A percentile compares a stretch with the other conserved stretches of the same genome.
phyloP scores from a whole-genome alignment of 495 filamentous ascomycete species.

The Neurospora pannonica region DNA sequence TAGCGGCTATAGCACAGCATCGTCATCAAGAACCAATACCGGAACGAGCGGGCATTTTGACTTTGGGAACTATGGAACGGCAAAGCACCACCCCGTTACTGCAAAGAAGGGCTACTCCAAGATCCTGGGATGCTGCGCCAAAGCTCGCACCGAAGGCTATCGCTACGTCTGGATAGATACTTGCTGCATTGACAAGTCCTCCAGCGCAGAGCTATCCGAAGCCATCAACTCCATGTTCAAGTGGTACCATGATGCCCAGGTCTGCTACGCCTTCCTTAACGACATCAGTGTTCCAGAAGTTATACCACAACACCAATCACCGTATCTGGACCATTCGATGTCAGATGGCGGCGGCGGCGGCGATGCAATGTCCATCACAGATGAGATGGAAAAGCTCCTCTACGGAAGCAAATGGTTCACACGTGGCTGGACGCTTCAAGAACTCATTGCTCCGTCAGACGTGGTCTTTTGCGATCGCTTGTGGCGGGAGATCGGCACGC shows the following conservation, averaged over 20 bases:
- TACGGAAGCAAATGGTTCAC: slow-evolving; percentile 23
- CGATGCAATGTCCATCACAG: not conserved
- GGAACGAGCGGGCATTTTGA: not conserved
- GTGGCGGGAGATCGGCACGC: slow-evolving; percentile 20
- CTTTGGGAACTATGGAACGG: not conserved
- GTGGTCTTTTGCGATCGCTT: slow-evolving; percentile 21
- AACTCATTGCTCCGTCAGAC: slow-evolving; percentile 25
- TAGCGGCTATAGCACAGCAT: not conserved
- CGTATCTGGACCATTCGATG: slow-evolving; percentile 6
- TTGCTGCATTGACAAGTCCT: slow-evolving; percentile 32
- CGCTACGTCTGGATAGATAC: slow-evolving; percentile 34
- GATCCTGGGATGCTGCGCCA: slow-evolving; percentile 1
- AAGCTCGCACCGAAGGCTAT: slow-evolving; percentile 7
- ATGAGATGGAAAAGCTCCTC: not conserved
- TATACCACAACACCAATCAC: not conserved
- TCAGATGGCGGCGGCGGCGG: slow-evolving; percentile 1
- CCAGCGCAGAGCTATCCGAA: slow-evolving; percentile 21
- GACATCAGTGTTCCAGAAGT: slow-evolving; percentile 9
- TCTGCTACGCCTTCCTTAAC: slow-evolving; percentile 26
- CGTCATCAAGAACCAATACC: not conserved
- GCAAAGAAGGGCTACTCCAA: slow-evolving; percentile 5
- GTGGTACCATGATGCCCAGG: slow-evolving; percentile 17
- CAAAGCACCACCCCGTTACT: not conserved
- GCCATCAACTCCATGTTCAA: slow-evolving; percentile 13
- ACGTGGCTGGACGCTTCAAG: slow-evolving; percentile 35